These are phyloP conservation scores for Pelargonium fulgidum DNA, from an alignment of 441 rosid genomes.

Conservation along the genomic window DNA sequence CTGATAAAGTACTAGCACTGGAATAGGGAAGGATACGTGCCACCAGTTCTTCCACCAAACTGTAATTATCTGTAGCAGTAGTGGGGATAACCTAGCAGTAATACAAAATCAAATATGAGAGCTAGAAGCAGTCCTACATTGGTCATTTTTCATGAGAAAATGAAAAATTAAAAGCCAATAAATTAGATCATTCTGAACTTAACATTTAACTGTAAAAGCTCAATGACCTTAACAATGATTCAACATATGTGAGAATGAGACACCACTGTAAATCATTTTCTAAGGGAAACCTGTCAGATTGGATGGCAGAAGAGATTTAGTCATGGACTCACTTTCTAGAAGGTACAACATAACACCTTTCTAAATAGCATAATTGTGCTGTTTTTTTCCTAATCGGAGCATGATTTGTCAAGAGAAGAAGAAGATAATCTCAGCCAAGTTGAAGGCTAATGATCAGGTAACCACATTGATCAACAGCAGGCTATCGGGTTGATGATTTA, in stretches of 20 bases:
- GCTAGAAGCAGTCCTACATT: not conserved
- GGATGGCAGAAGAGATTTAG: too few relatives aligned
- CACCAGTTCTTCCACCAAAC: conserved; percentile 72
- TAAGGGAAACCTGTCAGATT: too few relatives aligned
- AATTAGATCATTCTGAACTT: not conserved
- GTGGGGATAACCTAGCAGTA: conserved; percentile 47
- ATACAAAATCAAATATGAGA: conserved; percentile 15
- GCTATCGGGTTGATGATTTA: too few relatives aligned
- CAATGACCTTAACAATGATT: not conserved
- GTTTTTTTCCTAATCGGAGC: not conserved
- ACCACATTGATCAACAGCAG: not conserved
- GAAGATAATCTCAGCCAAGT: not conserved
- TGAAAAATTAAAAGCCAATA: not conserved
- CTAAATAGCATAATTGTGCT: not conserved
- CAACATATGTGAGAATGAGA: too few relatives aligned
- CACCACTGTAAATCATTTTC: too few relatives aligned
- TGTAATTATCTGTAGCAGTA: conserved; percentile 49
- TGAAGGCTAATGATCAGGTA: not conserved
- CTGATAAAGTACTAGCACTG: conserved; percentile 13
- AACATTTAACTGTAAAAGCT: not conserved
- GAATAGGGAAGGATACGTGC: conserved; percentile 62
- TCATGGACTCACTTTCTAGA: not conserved
- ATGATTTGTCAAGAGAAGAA: not conserved
- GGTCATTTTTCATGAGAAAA: not conserved
- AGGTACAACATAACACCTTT: not conserved